These are phyloP conservation scores for Trichoderma sp. DNA, from an alignment of 2,329 filamentous ascomycete genomes.

Conservation along the genomic window DNA sequence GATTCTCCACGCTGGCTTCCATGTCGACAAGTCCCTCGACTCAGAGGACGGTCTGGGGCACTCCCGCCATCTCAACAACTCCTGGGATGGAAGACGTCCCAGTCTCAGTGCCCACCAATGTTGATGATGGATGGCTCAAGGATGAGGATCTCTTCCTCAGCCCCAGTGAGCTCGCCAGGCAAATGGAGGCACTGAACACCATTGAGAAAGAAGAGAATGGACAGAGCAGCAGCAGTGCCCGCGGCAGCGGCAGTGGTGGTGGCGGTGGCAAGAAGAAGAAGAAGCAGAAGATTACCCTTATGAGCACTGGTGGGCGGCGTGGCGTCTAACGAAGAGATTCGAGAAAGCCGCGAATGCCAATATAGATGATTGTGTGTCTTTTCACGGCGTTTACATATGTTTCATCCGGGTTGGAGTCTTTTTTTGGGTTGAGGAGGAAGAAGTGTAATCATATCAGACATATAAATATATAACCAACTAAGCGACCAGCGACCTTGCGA, in stretches of 20 bases:
- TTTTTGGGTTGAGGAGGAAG: neutral
- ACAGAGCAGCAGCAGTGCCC: conserved; percentile 22
- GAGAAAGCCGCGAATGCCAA: neutral
- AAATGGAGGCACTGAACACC: conserved; percentile 54
- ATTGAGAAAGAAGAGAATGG: conserved; percentile 30
- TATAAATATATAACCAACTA: neutral
- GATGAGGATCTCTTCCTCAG: conserved; percentile 62
- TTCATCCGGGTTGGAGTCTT: neutral
- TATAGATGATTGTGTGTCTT: conserved; percentile 6
- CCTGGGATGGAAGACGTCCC: conserved; percentile 48
- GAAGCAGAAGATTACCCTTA: conserved; percentile 69
- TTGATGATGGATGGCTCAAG: conserved; percentile 81
- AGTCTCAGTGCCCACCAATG: conserved; percentile 24
- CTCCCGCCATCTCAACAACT: conserved; percentile 61
- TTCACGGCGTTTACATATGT: neutral
- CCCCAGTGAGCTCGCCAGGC: conserved; percentile 56
- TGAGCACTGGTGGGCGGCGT: conserved; percentile 62
- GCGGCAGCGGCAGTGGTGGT: conserved; percentile 26
- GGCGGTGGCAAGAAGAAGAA: conserved; percentile 62
- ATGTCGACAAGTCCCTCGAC: conserved; percentile 79
- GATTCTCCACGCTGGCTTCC: conserved; percentile 67
- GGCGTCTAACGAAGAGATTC: conserved; percentile 34
- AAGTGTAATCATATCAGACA: neutral
- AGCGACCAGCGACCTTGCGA: neutral
- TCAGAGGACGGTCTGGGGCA: conserved; percentile 89